Base-by-base conservation (phyloP, 331 rosid species). In the Phaseolus coccineus region DNA sequence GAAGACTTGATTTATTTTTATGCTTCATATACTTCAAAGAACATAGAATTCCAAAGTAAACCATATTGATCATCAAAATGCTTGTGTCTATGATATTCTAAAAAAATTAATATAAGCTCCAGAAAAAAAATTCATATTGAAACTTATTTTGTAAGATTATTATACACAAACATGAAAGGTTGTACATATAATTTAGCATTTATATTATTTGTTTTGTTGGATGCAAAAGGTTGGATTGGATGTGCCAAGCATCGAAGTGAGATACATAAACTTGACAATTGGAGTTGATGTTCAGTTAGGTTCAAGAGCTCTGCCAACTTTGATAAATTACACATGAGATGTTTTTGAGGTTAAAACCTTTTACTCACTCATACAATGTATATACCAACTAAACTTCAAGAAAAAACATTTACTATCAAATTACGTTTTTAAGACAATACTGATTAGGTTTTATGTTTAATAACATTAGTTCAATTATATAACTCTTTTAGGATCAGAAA, bases 261-360 rank as follows among this genome's bases (percentile, higher is more conserved):
- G 88, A 61, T 94, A 77, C 64, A 81, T 27, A 80, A 77, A 94
- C 67, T 84, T 92, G 88, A 89, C 81, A 16, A 76, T 92, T 4
- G 81, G 9, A 70, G 98, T 96, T 5, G 33, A 92, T 6, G 92
- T 94, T 69, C 91, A 92, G 65, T 50, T 76, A 15, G 98, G 94
- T 47, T 80, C 89, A 63, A 85, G 97, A 88, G 89, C 96, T 44
- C 80, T 94, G 76, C 98, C 96, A 64, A 94, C 97, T 77, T 76
- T 94, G 59, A 10, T 77, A 15, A 94, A 94, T 78, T 82, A 47
- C 75, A 13, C 89, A 4, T 79, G 87, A 19, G 84, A 92, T 25
- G 80, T 3, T 11, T 2, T 92, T 42, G 98, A 94, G 98, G 96
- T 93, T 19, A 24, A 22, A 2, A 35, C 16, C 37, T 55, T 37